Evolutionary conservation across 345 rosid species (phyloP), one percentile per base, ranked within the genome.

Genomic region (Heritiera littoralis): DNA sequence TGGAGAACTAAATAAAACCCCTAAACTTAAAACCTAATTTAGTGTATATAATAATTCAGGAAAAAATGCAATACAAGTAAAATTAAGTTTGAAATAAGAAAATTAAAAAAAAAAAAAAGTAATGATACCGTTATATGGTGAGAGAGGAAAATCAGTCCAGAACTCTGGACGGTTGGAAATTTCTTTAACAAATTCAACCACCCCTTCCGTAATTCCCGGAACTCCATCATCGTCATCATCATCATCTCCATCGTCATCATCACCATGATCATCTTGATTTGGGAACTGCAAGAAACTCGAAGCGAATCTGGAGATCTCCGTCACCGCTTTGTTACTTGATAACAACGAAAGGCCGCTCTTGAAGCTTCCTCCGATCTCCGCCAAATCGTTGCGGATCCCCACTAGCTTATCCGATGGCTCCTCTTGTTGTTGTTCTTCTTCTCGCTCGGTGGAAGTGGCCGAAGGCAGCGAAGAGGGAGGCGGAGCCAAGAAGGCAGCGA

Each of bases 371-470:
- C 91, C 89, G 56, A 92, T 86, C 81, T 92, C 97, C 1, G 84
- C 91, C 0, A 92, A 89, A 89, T 92, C 93, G 74, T 86, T 90
- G 5, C 92, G 89, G 74, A 92, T 86, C 78, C 93, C 93, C 14
- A 72, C 10, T 6, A 92, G 89, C 46, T 80, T 80, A 64, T 84
- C 86, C 1, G 81, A 75, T 30, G 78, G 80, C 7, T 68, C 49
- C 8, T 64, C 60, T 2, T 20, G 12, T 23, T 48, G 45, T 6
- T 45, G 69, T 63, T 40, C 15, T 61, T 48, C 4, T 5, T 5
- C 9, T 54, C 14, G 23, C 61, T 76, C 63, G 61, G 83, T 38
- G 38, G 51, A 28, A 18, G 61, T 55, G 78, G 2, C 3, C 17
- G 86, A 41, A 72, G 61, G 15, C 15, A 18, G 49, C 1, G 85